Evolutionary conservation across 129 eudicot genomes (phyloP).

Genomic region (Flaveria brownii): DNA sequence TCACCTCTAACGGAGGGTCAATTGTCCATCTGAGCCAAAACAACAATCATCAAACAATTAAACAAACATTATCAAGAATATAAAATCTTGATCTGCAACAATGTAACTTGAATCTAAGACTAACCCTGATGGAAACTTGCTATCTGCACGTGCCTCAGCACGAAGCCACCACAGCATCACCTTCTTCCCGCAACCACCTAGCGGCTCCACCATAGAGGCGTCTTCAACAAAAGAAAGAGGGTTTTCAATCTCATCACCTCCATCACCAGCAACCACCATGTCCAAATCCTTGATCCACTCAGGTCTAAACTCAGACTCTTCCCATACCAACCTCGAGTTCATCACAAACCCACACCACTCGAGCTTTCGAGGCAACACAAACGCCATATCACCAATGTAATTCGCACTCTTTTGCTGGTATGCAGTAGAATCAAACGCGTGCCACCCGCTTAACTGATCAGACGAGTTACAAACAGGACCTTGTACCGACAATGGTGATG

Average conservation of each 20-base stretch:
- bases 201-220: constrained; percentile 76
- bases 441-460: constrained; percentile 75
- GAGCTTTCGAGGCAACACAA: constrained; percentile 74
- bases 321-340: constrained; percentile 85
- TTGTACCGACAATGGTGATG: constrained; percentile 58
- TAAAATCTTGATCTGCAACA: neutral
- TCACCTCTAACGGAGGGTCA: constrained; percentile 77
- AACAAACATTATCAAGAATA: neutral
- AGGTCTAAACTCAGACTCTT: constrained; percentile 64
- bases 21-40: constrained; percentile 73
- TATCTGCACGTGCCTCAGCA: constrained; percentile 90
- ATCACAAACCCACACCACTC: constrained; percentile 90
- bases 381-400: constrained; percentile 74
- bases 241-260: constrained; percentile 53
- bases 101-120: constrained; percentile 18
- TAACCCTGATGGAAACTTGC: constrained; percentile 93
- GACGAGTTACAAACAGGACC: constrained; percentile 93
- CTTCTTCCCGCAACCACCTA: constrained; percentile 88
- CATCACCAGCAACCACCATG: constrained; percentile 41
- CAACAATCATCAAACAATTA: neutral
- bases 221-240: constrained; percentile 77
- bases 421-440: constrained; percentile 54
- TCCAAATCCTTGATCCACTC: constrained; percentile 75
- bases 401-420: constrained; percentile 57
- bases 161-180: constrained; percentile 96